Percentiles rank a stretch among this genome's conserved stretches.
Evolutionary conservation across 169 alveolate species (phyloP).

Genomic region (Plasmodium sp.): DNA sequence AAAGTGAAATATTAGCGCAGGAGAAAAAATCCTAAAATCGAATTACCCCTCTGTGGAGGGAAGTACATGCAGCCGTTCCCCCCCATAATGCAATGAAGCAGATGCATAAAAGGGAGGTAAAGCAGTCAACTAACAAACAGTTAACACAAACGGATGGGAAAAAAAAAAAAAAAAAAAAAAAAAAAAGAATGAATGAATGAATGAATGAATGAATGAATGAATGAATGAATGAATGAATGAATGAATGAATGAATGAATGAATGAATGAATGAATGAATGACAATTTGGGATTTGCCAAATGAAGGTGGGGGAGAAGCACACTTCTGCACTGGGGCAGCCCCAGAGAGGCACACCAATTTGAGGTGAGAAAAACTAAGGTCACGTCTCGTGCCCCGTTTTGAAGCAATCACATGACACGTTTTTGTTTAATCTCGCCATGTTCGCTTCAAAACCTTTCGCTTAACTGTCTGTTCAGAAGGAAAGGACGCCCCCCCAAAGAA

Average conservation of each 20-base stretch:
- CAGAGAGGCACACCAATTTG: not conserved
- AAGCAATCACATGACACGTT: not conserved
- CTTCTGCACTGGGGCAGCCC: not conserved
- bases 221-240: not conserved
- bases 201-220: no score
- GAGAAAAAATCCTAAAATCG: not conserved
- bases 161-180: not conserved
- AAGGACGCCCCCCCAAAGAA: not conserved
- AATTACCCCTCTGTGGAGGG: not conserved
- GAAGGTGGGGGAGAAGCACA: not conserved
- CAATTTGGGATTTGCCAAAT: not conserved
- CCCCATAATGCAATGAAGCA: not conserved
- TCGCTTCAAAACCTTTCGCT: not conserved
- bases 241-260: no score
- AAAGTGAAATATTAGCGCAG: not conserved
- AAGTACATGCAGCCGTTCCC: not conserved
- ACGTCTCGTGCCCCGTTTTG: not conserved
- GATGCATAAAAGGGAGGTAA: not conserved
- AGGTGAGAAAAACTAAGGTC: not conserved
- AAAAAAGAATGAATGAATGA: not conserved
- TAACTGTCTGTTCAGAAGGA: not conserved
- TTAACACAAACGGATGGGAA: not conserved
- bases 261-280: not conserved
- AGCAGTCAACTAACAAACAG: not conserved
- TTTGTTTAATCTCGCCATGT: not conserved